Base-by-base conservation (phyloP, 1,284 basidiomycete species). In the Ceratobasidium sp. region DNA sequence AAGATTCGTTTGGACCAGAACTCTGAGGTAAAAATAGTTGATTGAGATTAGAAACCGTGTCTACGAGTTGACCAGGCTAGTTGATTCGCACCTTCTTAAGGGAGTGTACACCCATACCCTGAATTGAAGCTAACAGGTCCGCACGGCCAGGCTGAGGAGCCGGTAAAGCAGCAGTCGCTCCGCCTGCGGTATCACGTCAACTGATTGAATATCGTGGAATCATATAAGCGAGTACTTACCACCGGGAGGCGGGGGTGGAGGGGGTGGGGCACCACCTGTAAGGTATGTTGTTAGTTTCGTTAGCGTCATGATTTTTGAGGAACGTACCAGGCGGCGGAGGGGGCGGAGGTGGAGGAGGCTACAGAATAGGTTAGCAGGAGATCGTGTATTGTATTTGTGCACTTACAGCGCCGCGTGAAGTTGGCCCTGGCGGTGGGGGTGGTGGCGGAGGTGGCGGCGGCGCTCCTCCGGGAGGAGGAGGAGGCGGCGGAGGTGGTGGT, bases 61-160 rank as follows among this genome's bases (percentile, higher is more conserved):
- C n/a, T 33, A 40, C 20, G 57, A 12, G 33, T 61, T 13, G 5
- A 54, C 4, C 28, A 42, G 23, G 17, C 15, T n/a, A 38, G 38
- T 17, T n/a, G 44, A 73, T 82, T 79, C 89, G 86, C 7, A 90
- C 90, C 85, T 95, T 96, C 81, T 90, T 90, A 70, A 98, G 88
- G 6, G 91, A 88, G 82, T 93, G 90, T 0, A 98, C 83, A 17
- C 91, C 89, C 73, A 89, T 89, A 61, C 92, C 92, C 82, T 92
- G 91, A 80, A 94, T 93, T 23, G 89, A 90, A 0, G 90, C 90
- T 56, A 93, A 84, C 3, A 93, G 85, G 33, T 92, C 92, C 20
- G 84, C 85, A 38, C 95, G 90, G 44, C 86, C 90, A 0, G 84
- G 79, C 23, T 78, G 71, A 23, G 77, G 76, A 7, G 71, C 79